Conservation (phyloP, 2,329 filamentous ascomycete genomes). For the Epichloe amarillans region DNA sequence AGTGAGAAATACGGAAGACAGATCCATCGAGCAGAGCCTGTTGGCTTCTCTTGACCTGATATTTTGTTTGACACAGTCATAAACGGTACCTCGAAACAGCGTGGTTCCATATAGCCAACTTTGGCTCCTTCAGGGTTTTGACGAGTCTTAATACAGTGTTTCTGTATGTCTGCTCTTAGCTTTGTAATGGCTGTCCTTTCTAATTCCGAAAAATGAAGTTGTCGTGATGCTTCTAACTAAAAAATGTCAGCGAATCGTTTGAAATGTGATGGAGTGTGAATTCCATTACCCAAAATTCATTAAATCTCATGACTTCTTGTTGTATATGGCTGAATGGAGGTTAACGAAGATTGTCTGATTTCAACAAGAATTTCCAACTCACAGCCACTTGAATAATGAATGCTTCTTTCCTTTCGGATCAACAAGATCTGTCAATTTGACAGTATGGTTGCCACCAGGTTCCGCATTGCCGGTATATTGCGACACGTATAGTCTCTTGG, state of each 20-base stretch:
- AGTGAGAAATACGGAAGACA: conserved; percentile 35
- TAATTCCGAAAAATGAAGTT: conserved; percentile 19
- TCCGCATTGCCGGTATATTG: conserved; percentile 26
- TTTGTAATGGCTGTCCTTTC: conserved; percentile 22
- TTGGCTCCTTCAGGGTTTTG: conserved; percentile 24
- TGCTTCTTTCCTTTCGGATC: conserved; percentile 18
- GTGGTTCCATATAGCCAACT: conserved; percentile 29
- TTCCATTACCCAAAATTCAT: conserved; percentile 25
- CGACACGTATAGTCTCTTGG: conserved; percentile 19
- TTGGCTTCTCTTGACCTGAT: conserved; percentile 3
- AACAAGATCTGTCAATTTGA: conserved; percentile 22
- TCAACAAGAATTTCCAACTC: conserved; percentile 2
- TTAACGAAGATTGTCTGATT: conserved; percentile 7
- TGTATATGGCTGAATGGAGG: conserved; percentile 19
- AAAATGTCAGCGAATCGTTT: conserved; percentile 2
- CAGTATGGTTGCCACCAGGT: conserved; percentile 22
- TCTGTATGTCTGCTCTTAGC: conserved; percentile 25
- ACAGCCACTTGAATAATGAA: conserved; percentile 30
- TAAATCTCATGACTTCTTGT: conserved; percentile 28
- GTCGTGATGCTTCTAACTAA: conserved; percentile 22
- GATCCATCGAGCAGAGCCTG: conserved; percentile 23
- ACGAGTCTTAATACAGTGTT: conserved; percentile 21
- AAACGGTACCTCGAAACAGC: conserved; percentile 24
- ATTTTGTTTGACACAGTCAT: conserved; percentile 10
- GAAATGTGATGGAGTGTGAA: background rate